phyloP scores from a whole-genome alignment of 208 protist genomes.

The Tritrichomonas foetus region DNA sequence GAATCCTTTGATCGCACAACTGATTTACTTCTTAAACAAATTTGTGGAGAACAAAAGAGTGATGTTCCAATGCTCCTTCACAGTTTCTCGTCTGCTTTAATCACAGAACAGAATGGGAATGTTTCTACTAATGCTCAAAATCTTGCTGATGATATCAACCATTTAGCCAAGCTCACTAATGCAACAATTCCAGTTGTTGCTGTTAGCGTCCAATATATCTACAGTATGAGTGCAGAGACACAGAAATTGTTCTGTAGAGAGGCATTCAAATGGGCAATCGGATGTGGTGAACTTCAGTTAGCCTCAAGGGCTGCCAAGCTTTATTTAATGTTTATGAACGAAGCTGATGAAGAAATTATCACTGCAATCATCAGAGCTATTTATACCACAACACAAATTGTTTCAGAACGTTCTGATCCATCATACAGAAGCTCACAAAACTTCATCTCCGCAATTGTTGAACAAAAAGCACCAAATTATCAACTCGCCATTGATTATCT shows the following conservation, averaged over 20 bases:
- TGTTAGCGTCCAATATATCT: not conserved
- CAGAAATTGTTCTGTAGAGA: not conserved
- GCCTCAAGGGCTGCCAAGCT: not conserved
- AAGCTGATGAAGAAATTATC: not conserved
- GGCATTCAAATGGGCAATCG: not conserved
- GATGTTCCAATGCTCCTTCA: no score
- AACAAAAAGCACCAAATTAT: not conserved
- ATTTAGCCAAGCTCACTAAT: not conserved
- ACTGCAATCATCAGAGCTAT: not conserved
- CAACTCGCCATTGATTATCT: not conserved
- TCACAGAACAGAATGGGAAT: not conserved
- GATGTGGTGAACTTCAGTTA: not conserved
- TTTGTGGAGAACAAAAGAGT: no score
- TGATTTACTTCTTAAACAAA: not conserved
- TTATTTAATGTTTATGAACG: not conserved
- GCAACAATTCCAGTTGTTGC: not conserved
- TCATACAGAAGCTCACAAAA: not conserved
- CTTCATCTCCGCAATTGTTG: not conserved
- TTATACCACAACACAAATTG: not conserved
- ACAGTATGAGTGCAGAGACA: not conserved
- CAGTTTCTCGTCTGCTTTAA: not conserved
- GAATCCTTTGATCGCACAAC: not conserved
- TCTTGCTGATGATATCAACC: not conserved
- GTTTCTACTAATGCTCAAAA: not conserved
- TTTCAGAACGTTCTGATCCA: not conserved